These are phyloP conservation scores for Aspergillus pseudoviridinutans DNA, from an alignment of 2,329 filamentous ascomycete species.

Conservation along the genomic window DNA sequence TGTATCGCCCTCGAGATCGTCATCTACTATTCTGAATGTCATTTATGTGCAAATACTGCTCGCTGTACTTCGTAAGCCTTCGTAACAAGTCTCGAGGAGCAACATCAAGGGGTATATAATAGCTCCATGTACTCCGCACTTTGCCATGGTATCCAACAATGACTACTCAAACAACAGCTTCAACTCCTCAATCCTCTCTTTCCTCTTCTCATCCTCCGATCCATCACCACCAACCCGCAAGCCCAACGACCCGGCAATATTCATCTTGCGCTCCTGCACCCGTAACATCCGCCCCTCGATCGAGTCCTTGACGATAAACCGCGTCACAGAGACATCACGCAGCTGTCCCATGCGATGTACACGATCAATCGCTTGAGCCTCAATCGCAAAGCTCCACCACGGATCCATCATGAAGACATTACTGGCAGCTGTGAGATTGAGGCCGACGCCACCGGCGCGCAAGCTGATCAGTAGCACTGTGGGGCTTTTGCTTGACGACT, in stretches of 20 bases:
- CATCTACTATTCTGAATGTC: not conserved
- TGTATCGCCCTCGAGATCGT: not conserved
- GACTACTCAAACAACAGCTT: constrained; percentile 67
- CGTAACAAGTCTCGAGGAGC: not conserved
- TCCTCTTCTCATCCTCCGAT: constrained; percentile 86
- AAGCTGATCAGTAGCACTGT: constrained; percentile 75
- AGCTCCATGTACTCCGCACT: not conserved
- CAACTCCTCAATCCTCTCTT: constrained; percentile 89
- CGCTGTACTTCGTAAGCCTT: not conserved
- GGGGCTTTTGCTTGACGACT: constrained; percentile 20
- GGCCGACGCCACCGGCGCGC: constrained; percentile 84
- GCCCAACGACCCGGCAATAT: constrained; percentile 84
- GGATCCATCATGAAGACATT: constrained; percentile 99
- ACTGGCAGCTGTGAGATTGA: constrained; percentile 86
- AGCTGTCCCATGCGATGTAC: constrained; percentile 96
- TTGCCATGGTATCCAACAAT: not conserved
- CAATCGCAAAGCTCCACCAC: constrained; percentile 97
- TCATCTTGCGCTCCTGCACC: constrained; percentile 86
- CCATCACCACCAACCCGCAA: constrained; percentile 92
- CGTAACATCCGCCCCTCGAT: constrained; percentile 94
- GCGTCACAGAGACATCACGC: constrained; percentile 75
- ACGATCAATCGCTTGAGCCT: constrained; percentile 95
- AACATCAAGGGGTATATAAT: not conserved
- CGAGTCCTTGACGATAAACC: constrained; percentile 85
- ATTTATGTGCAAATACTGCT: not conserved